Conservation (phyloP, 2,329 filamentous ascomycete genomes). For the Phaeomoniella chlamydospora region DNA sequence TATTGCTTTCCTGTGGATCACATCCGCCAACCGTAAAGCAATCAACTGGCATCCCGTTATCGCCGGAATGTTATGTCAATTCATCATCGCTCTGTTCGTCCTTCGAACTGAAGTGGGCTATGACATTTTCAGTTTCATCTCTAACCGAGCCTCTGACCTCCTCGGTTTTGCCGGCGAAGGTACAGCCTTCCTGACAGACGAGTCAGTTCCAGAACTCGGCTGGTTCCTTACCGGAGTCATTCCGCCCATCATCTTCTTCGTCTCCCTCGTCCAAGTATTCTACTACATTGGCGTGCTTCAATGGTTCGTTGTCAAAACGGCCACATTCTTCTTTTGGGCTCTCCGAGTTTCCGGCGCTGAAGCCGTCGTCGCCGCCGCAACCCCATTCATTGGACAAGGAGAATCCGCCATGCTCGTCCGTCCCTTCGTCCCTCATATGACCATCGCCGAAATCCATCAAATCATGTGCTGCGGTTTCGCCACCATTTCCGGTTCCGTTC, state of each 20-base stretch:
- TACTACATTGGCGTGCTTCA: slow-evolving; percentile 71
- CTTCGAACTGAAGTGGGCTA: slow-evolving; percentile 66
- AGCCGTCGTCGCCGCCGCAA: slow-evolving; percentile 84
- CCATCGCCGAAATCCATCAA: slow-evolving; percentile 77
- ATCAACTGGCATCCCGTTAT: slow-evolving; percentile 64
- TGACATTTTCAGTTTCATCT: slow-evolving; percentile 86
- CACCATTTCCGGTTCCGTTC: slow-evolving; percentile 76
- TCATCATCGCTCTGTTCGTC: slow-evolving; percentile 78
- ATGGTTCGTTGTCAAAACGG: slow-evolving; percentile 82
- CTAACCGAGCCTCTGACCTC: slow-evolving; percentile 55
- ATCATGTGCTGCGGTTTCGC: slow-evolving; percentile 87
- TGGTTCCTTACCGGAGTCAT: slow-evolving; percentile 70
- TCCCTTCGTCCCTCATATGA: slow-evolving; percentile 74
- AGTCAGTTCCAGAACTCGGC: slow-evolving; percentile 23
- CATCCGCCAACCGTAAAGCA: slow-evolving; percentile 53
- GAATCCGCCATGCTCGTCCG: slow-evolving; percentile 87
- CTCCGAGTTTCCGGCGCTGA: slow-evolving; percentile 80
- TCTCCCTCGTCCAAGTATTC: slow-evolving; percentile 74
- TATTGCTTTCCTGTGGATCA: slow-evolving; percentile 50
- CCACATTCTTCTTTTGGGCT: slow-evolving; percentile 80
- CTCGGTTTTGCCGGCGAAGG: slow-evolving; percentile 64
- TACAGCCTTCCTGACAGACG: slow-evolving; percentile 53
- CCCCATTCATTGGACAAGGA: slow-evolving; percentile 86
- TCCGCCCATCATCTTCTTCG: slow-evolving; percentile 94
- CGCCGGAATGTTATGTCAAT: slow-evolving; percentile 77